Evolutionary conservation across 2,329 filamentous ascomycete species (phyloP).

Genomic region (Aureobasidium sp.): DNA sequence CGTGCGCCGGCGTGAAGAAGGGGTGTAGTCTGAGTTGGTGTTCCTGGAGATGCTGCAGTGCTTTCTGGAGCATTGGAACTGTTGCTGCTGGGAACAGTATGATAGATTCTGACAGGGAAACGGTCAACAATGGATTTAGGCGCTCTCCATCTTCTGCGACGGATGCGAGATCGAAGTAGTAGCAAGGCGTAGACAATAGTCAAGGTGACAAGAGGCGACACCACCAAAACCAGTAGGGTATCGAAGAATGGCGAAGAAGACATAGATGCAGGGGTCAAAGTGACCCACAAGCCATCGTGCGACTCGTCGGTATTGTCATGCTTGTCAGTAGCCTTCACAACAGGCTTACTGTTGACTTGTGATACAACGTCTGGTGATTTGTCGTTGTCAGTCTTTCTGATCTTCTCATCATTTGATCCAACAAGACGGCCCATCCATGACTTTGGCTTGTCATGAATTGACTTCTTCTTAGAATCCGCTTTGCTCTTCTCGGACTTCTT

Average conservation of each 20-base stretch:
- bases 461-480: background rate
- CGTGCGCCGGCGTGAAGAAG: conserved; percentile 49
- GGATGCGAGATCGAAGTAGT: conserved; percentile 77
- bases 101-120: conserved; percentile 91
- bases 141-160: conserved; percentile 83
- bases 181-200: conserved; percentile 88
- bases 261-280: conserved; percentile 78
- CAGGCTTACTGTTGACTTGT: conserved; percentile 1
- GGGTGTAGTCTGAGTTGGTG: conserved; percentile 55
- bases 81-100: conserved; percentile 63
- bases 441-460: background rate
- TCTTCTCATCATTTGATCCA: background rate
- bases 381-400: background rate
- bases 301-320: conserved; percentile 11
- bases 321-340: background rate
- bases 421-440: background rate
- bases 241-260: conserved; percentile 92
- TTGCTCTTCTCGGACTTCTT: conserved; percentile 14
- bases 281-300: conserved; percentile 88
- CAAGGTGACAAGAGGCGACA: conserved; percentile 85
- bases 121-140: conserved; percentile 93
- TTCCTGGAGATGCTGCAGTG: conserved; percentile 4
- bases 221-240: conserved; percentile 85
- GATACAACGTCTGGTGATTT: background rate
- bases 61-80: conserved; percentile 42